phyloP scores from a whole-genome alignment of 2,329 filamentous ascomycete species.

The Biscogniauxia sp. region DNA sequence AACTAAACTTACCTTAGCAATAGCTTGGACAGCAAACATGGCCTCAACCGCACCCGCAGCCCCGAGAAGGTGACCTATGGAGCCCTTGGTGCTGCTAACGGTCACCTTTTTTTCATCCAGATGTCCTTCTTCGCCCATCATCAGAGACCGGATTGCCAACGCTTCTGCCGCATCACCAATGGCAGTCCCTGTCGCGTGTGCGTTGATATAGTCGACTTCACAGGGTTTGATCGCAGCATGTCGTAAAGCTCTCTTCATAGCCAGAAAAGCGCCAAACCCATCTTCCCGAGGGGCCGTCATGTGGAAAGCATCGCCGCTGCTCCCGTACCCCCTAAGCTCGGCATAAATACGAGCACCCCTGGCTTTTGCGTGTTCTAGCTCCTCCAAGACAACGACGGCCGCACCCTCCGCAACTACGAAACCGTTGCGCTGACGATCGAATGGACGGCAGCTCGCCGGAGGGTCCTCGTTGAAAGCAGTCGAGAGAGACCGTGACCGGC shows the following conservation, averaged over 20 bases:
- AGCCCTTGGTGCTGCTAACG: conserved; percentile 91
- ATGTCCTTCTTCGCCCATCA: conserved; percentile 71
- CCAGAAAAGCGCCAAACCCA: conserved; percentile 75
- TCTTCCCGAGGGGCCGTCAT: conserved; percentile 87
- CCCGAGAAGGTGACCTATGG: conserved; percentile 86
- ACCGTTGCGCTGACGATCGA: conserved; percentile 74
- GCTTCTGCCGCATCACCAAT: conserved; percentile 90
- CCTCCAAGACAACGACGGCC: conserved; percentile 83
- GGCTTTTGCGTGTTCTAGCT: conserved; percentile 79
- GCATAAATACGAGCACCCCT: conserved; percentile 83
- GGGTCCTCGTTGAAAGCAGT: conserved; percentile 77
- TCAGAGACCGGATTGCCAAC: conserved; percentile 71
- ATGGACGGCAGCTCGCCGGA: conserved; percentile 73
- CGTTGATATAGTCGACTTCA: conserved; percentile 87
- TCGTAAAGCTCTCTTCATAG: conserved; percentile 81
- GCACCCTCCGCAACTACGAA: conserved; percentile 95
- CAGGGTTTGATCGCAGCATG: conserved; percentile 67
- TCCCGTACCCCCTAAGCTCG: conserved; percentile 84
- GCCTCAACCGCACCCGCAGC: conserved; percentile 90
- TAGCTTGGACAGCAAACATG: conserved; percentile 76
- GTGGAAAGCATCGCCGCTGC: conserved; percentile 87
- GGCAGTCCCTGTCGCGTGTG: conserved; percentile 85
- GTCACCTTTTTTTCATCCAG: conserved; percentile 63
- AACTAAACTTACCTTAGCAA: conserved; percentile 65
- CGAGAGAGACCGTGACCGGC: conserved; percentile 79